A percentile compares a stretch with the other conserved stretches of the same genome.
Evolutionary conservation across 306 rosid species (phyloP).

Genomic region (Benincasa hispida): DNA sequence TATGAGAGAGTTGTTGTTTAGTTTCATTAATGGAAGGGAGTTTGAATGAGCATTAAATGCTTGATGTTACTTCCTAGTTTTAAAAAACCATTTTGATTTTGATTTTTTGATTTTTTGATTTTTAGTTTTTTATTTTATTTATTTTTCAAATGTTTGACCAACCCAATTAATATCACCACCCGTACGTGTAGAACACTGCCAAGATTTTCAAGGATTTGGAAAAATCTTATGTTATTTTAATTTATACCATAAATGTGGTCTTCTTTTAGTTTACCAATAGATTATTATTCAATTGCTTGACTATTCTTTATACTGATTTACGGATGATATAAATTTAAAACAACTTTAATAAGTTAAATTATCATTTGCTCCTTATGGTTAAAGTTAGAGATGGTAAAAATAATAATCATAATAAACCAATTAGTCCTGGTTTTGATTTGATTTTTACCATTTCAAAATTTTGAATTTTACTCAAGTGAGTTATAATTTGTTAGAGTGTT

Average conservation of each 20-base stretch:
- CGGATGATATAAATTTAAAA: too few relatives aligned
- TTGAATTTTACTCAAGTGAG: too few relatives aligned
- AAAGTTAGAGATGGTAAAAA: too few relatives aligned
- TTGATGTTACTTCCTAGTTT: neutral
- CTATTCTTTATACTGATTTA: too few relatives aligned
- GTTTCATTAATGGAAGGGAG: slow-evolving; percentile 1
- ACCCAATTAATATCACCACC: neutral
- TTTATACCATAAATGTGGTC: neutral
- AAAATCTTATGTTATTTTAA: neutral
- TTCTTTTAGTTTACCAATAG: neutral
- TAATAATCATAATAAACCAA: too few relatives aligned
- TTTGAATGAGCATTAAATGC: slow-evolving; percentile 2
- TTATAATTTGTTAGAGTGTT: too few relatives aligned
- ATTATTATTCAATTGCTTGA: neutral
- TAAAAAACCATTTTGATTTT: neutral
- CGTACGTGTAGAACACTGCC: neutral
- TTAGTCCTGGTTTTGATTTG: too few relatives aligned
- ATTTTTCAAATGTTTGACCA: slow-evolving; percentile 6
- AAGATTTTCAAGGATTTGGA: neutral
- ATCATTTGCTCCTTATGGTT: too few relatives aligned
- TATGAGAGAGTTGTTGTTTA: neutral
- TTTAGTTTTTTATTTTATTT: neutral
- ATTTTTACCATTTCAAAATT: too few relatives aligned
- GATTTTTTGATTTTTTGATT: too few relatives aligned
- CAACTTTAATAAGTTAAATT: too few relatives aligned